Evolutionary conservation across 2,329 filamentous ascomycete genomes (phyloP).

Genomic region (Rhexocercosporidium sp.): DNA sequence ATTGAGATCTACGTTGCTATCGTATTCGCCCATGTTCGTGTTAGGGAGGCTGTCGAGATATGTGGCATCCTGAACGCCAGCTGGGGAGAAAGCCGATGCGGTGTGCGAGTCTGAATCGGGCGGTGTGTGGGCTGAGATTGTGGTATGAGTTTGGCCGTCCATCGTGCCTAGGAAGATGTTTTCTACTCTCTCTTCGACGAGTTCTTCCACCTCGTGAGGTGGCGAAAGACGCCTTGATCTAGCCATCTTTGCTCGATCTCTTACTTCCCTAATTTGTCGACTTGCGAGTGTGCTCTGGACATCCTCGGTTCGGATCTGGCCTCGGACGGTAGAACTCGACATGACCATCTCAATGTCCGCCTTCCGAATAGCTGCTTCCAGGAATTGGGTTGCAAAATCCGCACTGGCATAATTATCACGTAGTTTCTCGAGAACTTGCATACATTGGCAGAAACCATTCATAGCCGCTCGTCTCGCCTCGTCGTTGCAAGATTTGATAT

Average conservation of each 20-base stretch:
- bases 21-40: not conserved
- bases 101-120: constrained; percentile 26
- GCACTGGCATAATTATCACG: constrained; percentile 90
- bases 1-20: constrained; percentile 23
- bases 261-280: constrained; percentile 20
- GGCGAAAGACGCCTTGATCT: constrained; percentile 25
- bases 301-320: constrained; percentile 14
- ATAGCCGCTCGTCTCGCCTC: constrained; percentile 75
- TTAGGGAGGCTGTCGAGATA: not conserved
- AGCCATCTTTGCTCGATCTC: not conserved
- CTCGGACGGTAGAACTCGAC: not conserved
- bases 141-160: not conserved
- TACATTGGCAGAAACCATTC: constrained; percentile 86
- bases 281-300: not conserved
- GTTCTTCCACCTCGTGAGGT: not conserved
- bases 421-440: constrained; percentile 86
- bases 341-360: constrained; percentile 64
- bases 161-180: not conserved
- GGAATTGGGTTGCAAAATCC: constrained; percentile 93
- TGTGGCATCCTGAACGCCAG: not conserved
- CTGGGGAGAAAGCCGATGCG: not conserved
- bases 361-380: constrained; percentile 90
- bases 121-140: constrained; percentile 28
- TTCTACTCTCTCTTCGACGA: not conserved
- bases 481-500: constrained; percentile 83